Evolutionary conservation across 2,329 filamentous ascomycete genomes (phyloP), one percentile per base, ranked within the genome.

Genomic region (Calonectria pteridis): DNA sequence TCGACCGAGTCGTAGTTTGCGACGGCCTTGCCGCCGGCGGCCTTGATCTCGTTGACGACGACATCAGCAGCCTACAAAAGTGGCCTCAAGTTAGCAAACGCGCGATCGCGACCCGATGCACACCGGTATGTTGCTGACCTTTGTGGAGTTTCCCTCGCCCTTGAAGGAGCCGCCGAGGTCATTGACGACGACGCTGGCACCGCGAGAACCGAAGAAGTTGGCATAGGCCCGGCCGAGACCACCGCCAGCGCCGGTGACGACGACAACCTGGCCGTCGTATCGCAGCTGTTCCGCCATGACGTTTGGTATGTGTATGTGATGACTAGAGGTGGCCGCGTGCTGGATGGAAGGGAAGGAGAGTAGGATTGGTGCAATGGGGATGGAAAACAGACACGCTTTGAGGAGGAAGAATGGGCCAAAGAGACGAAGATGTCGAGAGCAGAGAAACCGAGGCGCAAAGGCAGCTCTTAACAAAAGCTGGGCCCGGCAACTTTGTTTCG

Each of bases 1-100:
- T 97, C 95, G 86, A 98, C 96, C 84, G 91, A 93, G 88, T 99
- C 94, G 90, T 98, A 98, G 91, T 98, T 98, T 86, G 96, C 95
- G 64, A 98, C 96, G 73, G 97, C 97, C 86, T 98, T 97, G 85
- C 97, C 97, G 84, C 97, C 97, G 67, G 93, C 94, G 83, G 92
- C 90, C 86, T 93, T 95, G 86, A 96, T 96, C 87, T 95, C 93
- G 80, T 95, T 88, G 83, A 96, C 94, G 73, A 96, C 94, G 59
- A 93, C 90, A 89, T 97, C 94, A 81, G 94, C 95, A 76, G 94
- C 93, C 94, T 96, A 31, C 58, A 28, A n/a, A n/a, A n/a, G 63
- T 51, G 43, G 51, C 50, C 33, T 69, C 26, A 59, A 62, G 79
- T 84, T 72, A 84, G 71, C 67, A 53, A 29, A 72, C 37, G 58